Percentiles rank a stretch among this genome's conserved stretches.
Conservation (phyloP, 805 yeast genomes). For the Candida vaughaniae region DNA sequence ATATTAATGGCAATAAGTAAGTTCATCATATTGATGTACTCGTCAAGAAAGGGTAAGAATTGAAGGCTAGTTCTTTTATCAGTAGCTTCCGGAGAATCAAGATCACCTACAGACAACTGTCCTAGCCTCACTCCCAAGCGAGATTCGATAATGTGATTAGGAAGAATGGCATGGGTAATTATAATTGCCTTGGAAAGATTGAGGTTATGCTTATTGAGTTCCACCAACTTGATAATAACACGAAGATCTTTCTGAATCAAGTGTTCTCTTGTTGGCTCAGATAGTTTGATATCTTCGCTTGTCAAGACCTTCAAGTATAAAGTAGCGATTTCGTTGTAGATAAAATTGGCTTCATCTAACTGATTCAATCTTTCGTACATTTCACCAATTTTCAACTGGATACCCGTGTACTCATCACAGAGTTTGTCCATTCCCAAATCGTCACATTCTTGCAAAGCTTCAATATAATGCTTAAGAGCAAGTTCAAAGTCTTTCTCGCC, state of each 20-base stretch:
- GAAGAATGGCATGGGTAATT: conserved; percentile 60
- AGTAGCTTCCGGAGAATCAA: conserved; percentile 2
- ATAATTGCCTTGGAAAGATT: conserved; percentile 55
- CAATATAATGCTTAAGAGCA: conserved; percentile 71
- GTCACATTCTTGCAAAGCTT: conserved; percentile 67
- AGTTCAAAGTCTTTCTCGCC: conserved; percentile 59
- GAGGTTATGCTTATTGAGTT: conserved; percentile 48
- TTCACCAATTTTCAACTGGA: conserved; percentile 83
- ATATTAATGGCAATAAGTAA: conserved; percentile 69
- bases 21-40: conserved; percentile 76
- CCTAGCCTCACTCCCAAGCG: conserved; percentile 26
- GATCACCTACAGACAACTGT: conserved; percentile 1
- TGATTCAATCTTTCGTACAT: conserved; percentile 73
- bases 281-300: conserved; percentile 15
- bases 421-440: conserved; percentile 53
- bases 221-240: conserved; percentile 66
- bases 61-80: not conserved
- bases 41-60: conserved; percentile 55
- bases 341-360: conserved; percentile 60
- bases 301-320: conserved; percentile 55
- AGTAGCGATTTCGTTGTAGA: conserved; percentile 67
- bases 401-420: conserved; percentile 84
- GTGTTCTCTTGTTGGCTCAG: conserved; percentile 46
- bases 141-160: conserved; percentile 61
- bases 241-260: conserved; percentile 69